These are phyloP conservation scores for Coprinopsis cinerea DNA, from an alignment of 768 basidiomycete genomes.

Conservation along the genomic window DNA sequence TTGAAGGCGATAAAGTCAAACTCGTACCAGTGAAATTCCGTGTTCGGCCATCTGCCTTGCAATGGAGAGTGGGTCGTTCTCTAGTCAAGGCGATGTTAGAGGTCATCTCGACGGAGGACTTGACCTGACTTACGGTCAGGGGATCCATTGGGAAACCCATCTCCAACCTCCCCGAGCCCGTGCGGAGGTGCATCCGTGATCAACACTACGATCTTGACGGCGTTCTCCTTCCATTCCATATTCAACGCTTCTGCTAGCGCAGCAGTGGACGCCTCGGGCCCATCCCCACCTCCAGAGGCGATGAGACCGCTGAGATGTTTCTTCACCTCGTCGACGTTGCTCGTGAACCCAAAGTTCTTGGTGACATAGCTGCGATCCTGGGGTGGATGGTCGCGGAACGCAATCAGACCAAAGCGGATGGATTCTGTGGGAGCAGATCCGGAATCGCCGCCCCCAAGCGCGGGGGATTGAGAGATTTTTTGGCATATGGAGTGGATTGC, in stretches of 20 bases:
- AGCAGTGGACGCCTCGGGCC: conserved; percentile 53
- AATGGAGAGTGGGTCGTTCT: conserved; percentile 25
- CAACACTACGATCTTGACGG: conserved; percentile 48
- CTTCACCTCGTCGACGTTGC: conserved; percentile 38
- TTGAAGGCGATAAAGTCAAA: conserved; percentile 12
- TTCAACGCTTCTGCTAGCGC: conserved; percentile 43
- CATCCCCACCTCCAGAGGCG: conserved; percentile 44
- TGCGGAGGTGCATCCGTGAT: conserved; percentile 58
- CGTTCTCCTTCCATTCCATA: conserved; percentile 42
- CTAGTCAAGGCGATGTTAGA: conserved; percentile 9
- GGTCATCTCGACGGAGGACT: neutral
- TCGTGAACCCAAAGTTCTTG: conserved; percentile 44
- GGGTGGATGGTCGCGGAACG: conserved; percentile 42
- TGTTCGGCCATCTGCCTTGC: conserved; percentile 40
- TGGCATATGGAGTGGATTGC: conserved; percentile 47
- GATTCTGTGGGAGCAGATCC: neutral
- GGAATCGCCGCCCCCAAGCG: conserved; percentile 17
- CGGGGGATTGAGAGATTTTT: conserved; percentile 26
- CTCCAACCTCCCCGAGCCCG: conserved; percentile 49
- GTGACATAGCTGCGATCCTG: conserved; percentile 49
- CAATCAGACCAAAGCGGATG: conserved; percentile 8
- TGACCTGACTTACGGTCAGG: conserved; percentile 23
- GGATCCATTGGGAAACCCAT: conserved; percentile 28
- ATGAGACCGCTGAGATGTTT: conserved; percentile 35
- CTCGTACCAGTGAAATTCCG: conserved; percentile 46